These are phyloP conservation scores for Stachybotrys echinatus DNA, from an alignment of 2,329 filamentous ascomycete species.

Conservation along the genomic window DNA sequence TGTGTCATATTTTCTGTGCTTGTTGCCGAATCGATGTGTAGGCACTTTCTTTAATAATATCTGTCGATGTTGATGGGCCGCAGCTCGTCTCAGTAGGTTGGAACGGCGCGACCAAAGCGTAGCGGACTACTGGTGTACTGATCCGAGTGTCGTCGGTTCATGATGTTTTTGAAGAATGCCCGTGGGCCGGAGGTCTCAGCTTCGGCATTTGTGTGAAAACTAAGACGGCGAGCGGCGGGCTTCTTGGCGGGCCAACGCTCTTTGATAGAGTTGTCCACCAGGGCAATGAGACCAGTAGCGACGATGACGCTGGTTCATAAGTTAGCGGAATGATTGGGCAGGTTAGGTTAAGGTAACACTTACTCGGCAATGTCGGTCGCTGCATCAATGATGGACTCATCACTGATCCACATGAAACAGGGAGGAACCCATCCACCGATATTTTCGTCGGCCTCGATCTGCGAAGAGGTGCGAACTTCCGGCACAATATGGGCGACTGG, in stretches of 20 bases:
- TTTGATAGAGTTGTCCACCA: slow-evolving; percentile 90
- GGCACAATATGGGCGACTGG: slow-evolving; percentile 82
- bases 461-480: slow-evolving; percentile 65
- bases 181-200: slow-evolving; percentile 17
- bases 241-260: slow-evolving; percentile 59
- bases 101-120: slow-evolving; percentile 27
- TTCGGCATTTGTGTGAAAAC: slow-evolving; percentile 16
- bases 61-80: slow-evolving; percentile 2
- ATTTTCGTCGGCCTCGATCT: slow-evolving; percentile 64
- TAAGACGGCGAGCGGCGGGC: slow-evolving; percentile 17
- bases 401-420: slow-evolving; percentile 85
- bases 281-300: slow-evolving; percentile 79
- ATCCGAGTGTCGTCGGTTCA: slow-evolving; percentile 35
- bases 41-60: background rate
- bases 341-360: slow-evolving; percentile 22
- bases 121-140: slow-evolving; percentile 29
- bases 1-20: background rate
- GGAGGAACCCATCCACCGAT: slow-evolving; percentile 89
- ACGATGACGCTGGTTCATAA: slow-evolving; percentile 66
- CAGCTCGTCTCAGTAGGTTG: slow-evolving; percentile 25
- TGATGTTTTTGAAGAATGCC: slow-evolving; percentile 32
- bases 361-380: slow-evolving; percentile 84
- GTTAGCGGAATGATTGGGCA: slow-evolving; percentile 15
- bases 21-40: background rate
- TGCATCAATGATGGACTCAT: slow-evolving; percentile 62